Percentiles rank a stretch among this genome's conserved stretches.
phyloP scores from a whole-genome alignment of 305 asterid species.

The Fraxinus greggii region DNA sequence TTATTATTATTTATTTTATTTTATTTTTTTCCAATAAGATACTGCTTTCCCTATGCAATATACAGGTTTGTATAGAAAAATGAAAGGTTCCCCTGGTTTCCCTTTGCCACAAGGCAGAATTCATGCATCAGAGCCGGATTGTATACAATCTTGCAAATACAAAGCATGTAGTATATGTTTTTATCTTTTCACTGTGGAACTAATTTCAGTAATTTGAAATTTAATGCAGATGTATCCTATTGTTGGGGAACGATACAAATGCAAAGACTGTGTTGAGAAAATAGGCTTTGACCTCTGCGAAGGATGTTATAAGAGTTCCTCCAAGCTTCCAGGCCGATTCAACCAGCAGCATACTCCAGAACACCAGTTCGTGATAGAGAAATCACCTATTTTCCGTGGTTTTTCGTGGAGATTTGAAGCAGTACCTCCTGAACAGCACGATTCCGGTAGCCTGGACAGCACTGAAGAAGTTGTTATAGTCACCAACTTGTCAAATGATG shows the following conservation, averaged over 20 bases:
- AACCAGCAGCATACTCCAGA: conserved; percentile 81
- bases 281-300: conserved; percentile 74
- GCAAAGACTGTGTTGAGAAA: conserved; percentile 66
- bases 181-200: background rate
- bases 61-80: background rate
- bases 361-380: conserved; percentile 43
- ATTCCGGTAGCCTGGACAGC: background rate
- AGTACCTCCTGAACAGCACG: conserved; percentile 19
- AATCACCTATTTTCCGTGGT: conserved; percentile 2
- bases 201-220: background rate
- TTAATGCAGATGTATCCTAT: conserved; percentile 65
- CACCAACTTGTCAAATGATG: conserved; percentile 4
- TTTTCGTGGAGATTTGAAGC: conserved; percentile 13
- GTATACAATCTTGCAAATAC: background rate
- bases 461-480: background rate
- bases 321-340: conserved; percentile 72
- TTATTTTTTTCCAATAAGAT: background rate
- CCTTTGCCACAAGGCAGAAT: background rate
- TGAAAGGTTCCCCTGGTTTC: background rate
- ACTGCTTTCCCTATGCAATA: background rate
- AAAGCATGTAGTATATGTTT: background rate
- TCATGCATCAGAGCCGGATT: background rate
- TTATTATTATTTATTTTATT: too few relatives aligned
- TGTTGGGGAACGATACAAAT: conserved; percentile 64
- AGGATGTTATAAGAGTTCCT: conserved; percentile 48